These are phyloP conservation scores for Microthlaspi erraticum DNA, from an alignment of 345 rosid genomes.

Conservation along the genomic window DNA sequence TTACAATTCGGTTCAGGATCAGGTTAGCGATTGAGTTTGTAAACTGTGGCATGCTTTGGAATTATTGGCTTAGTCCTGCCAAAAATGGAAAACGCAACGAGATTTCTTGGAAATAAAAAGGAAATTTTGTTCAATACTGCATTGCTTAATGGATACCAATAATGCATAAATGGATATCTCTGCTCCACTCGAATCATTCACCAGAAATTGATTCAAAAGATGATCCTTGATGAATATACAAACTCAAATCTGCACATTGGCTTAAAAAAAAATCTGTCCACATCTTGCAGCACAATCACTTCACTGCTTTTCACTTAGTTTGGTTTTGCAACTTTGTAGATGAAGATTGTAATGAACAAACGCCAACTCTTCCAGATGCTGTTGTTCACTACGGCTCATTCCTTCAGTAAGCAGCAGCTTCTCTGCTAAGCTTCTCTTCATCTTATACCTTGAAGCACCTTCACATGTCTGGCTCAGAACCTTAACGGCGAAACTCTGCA, in stretches of 20 bases:
- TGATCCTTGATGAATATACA: slow-evolving; percentile 12
- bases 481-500: slow-evolving; percentile 57
- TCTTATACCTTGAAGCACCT: slow-evolving; percentile 56
- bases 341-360: slow-evolving; percentile 59
- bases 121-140: no score
- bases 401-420: slow-evolving; percentile 41
- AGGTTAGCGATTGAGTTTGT: no score
- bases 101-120: no score
- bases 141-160: no score
- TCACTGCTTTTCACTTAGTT: slow-evolving; percentile 14
- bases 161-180: no score
- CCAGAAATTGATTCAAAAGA: slow-evolving; percentile 2
- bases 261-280: not conserved
- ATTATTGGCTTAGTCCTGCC: no score
- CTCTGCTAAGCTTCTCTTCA: slow-evolving; percentile 57
- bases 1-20: no score
- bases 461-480: slow-evolving; percentile 63
- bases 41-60: no score
- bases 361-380: slow-evolving; percentile 40
- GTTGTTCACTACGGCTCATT: slow-evolving; percentile 38
- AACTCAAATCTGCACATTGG: slow-evolving; percentile 8
- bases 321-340: slow-evolving; percentile 41
- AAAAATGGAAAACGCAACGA: no score
- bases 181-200: no score
- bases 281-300: slow-evolving; percentile 27